Percentiles rank a stretch among this genome's conserved stretches.
Evolutionary conservation across 768 basidiomycete genomes (phyloP).

Genomic region (Boletus tomentosulus): DNA sequence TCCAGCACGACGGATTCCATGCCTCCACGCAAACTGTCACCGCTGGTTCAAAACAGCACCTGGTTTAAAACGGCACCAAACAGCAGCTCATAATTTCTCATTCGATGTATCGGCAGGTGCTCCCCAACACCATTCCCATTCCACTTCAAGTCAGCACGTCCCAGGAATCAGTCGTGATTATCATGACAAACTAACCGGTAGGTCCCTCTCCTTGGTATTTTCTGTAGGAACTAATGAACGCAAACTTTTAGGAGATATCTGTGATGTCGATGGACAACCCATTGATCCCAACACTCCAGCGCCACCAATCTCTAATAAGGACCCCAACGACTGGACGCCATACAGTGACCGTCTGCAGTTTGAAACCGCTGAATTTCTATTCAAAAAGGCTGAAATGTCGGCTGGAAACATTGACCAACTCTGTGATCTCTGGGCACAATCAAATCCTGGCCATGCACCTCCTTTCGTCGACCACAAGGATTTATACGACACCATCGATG

Average conservation of each 20-base stretch:
- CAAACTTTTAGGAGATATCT: neutral
- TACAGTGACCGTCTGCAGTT: neutral
- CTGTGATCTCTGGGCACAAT: neutral
- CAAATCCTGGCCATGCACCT: neutral
- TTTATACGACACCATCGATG: neutral
- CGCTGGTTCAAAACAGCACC: neutral
- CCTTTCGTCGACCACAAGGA: neutral
- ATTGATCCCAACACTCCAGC: neutral
- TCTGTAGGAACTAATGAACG: too few relatives aligned
- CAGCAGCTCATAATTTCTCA: neutral
- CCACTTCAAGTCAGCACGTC: neutral
- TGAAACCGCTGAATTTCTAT: neutral
- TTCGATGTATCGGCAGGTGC: neutral
- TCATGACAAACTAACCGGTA: neutral
- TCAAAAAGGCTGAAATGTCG: neutral
- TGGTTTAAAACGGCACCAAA: neutral
- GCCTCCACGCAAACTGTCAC: neutral
- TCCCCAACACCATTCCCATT: neutral
- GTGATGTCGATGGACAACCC: neutral
- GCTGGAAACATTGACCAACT: neutral
- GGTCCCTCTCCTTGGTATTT: neutral
- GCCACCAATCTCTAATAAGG: neutral
- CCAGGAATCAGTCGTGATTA: neutral
- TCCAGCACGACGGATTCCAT: neutral
- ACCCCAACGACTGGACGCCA: neutral